Conservation (phyloP, 163 green algal genomes). For the Prototheca wickerhamii region DNA sequence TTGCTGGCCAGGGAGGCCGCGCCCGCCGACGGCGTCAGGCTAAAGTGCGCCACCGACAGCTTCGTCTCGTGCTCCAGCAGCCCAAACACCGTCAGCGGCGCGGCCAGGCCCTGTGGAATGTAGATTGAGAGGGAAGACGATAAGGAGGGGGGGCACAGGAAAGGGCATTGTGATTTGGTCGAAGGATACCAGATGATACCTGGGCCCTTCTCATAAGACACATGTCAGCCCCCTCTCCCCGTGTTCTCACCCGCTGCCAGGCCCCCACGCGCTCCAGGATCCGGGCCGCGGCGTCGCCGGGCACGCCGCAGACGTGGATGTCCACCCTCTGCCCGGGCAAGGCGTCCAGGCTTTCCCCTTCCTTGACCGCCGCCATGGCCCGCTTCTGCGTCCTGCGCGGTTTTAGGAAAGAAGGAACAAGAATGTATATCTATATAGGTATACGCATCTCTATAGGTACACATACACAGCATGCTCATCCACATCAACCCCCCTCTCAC, state of each 20-base stretch:
- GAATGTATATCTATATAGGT: no score
- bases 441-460: no score
- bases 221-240: no score
- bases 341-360: slow-evolving; percentile 12
- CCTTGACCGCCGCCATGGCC: slow-evolving; percentile 5
- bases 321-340: slow-evolving; percentile 43
- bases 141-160: neutral
- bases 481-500: neutral
- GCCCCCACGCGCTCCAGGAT: slow-evolving; percentile 37
- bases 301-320: slow-evolving; percentile 49
- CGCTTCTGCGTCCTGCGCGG: slow-evolving; percentile 17
- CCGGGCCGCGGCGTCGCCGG: slow-evolving; percentile 21
- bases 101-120: slow-evolving; percentile 8
- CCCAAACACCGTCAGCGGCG: slow-evolving; percentile 54
- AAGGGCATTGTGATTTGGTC: no score
- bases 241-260: neutral
- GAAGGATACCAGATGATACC: no score
- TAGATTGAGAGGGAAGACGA: neutral
- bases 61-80: slow-evolving; percentile 91
- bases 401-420: neutral
- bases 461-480: no score
- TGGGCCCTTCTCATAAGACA: no score
- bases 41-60: slow-evolving; percentile 84
- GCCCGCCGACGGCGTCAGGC: slow-evolving; percentile 48
- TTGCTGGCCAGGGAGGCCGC: slow-evolving; percentile 74